These are phyloP conservation scores for Phylloboletellus chloephorus DNA, from an alignment of 1,284 basidiomycete species.

Conservation along the genomic window DNA sequence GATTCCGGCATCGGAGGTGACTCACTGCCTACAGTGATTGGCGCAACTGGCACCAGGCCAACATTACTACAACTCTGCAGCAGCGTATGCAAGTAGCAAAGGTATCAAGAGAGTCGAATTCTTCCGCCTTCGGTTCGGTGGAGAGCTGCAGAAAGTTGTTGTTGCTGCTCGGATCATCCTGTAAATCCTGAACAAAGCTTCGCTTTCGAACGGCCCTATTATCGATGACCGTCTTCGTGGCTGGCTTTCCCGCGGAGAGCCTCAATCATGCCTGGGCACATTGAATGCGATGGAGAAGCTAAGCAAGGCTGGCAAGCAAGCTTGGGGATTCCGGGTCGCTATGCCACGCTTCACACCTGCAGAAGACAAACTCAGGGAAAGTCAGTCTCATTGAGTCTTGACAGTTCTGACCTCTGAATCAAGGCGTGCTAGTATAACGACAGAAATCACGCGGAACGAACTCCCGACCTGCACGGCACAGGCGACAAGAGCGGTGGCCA, in stretches of 20 bases:
- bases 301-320: too few species aligned
- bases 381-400: constrained; percentile 12
- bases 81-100: constrained; percentile 7
- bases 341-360: not conserved
- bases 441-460: too few species aligned
- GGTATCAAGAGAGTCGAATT: constrained; percentile 3
- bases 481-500: too few species aligned
- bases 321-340: too few species aligned
- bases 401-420: too few species aligned
- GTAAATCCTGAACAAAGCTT: constrained; percentile 2
- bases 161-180: constrained; percentile 5
- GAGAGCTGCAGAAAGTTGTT: constrained; percentile 9
- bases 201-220: not conserved
- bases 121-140: constrained; percentile 13
- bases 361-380: constrained; percentile 8
- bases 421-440: too few species aligned
- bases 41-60: too few species aligned
- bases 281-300: constrained; percentile 6
- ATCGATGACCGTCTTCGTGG: constrained; percentile 10
- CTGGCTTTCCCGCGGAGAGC: constrained; percentile 8
- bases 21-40: too few species aligned
- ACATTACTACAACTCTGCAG: too few species aligned
- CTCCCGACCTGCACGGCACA: too few species aligned
- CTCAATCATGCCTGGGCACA: constrained; percentile 4
- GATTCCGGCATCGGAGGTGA: too few species aligned